These are phyloP conservation scores for Cercis canadensis DNA, from an alignment of 306 rosid genomes.

Conservation along the genomic window DNA sequence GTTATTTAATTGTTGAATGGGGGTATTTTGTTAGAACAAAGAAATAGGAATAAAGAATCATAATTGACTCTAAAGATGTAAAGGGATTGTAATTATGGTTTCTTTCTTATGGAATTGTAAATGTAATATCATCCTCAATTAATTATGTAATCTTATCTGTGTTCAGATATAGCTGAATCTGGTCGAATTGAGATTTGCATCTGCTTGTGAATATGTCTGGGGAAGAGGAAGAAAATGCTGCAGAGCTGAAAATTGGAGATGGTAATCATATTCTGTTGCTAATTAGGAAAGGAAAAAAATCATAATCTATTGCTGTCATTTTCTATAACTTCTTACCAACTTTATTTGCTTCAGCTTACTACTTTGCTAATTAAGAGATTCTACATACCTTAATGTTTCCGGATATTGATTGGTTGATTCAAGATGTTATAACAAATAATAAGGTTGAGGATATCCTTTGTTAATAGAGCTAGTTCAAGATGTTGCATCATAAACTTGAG, in stretches of 20 bases:
- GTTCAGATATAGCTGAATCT: neutral
- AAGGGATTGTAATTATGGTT: neutral
- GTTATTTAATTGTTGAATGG: neutral
- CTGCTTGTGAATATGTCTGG: conserved; percentile 67
- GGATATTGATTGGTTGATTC: neutral
- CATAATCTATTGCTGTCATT: neutral
- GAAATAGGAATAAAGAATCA: neutral
- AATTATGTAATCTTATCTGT: neutral
- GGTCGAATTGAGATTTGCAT: neutral
- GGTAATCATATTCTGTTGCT: conserved; percentile 45
- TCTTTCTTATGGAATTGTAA: neutral
- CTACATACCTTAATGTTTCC: neutral
- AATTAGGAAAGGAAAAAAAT: too few species aligned
- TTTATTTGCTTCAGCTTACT: neutral
- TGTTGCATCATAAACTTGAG: neutral
- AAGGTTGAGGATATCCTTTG: neutral
- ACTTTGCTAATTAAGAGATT: neutral
- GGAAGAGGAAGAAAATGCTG: conserved; percentile 95
- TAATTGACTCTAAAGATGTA: neutral
- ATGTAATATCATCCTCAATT: neutral
- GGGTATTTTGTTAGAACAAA: neutral
- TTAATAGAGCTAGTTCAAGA: neutral
- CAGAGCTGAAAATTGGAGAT: conserved; percentile 96
- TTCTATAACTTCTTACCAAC: neutral
- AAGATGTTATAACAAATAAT: neutral